Evolutionary conservation across 352 stramenopile genomes (phyloP), one percentile per base, ranked within the genome.

Genomic region (Phytophthora foliorum): DNA sequence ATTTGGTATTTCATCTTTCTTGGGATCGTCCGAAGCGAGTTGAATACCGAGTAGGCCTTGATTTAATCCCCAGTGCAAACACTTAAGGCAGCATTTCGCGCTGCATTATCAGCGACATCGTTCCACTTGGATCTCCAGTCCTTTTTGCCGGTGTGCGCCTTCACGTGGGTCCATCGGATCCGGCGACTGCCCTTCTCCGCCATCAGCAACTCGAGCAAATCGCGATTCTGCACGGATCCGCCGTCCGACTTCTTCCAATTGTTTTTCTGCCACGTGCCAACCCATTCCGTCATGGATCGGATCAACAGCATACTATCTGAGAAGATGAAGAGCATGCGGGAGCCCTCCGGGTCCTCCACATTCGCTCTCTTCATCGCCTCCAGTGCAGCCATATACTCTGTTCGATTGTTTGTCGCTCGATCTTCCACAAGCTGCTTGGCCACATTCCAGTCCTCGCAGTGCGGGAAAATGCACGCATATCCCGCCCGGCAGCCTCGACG

Each of bases 301-400:
- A 93, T 92, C n/a, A 95, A 69, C 24, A 92, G 38, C 84, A 92
- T 89, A 38, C 81, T 92, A 55, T 92, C 82, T 4, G 84, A 89
- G 59, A 90, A 95, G 27, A 95, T 95, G 36, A 74, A 91, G 13
- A 95, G 74, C 60, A 78, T 53, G 9, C 62, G 62, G 7, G 46
- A 58, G 14, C 45, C 25, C 6, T 60, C 63, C 0, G 79, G 72
- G 24, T 93, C 69, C 59, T 90, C 72, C 7, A 78, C 3, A 48
- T 95, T 93, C 7, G 83, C 84, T 29, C 80, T 77, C 63, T 89
- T 89, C 69, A 95, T 82, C 0, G 63, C 81, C 63, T 90, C 72
- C 8, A 94, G 57, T 2, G 79, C 86, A 11, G 81, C 82, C 27
- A 89, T 75, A 41, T 81, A 86, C 53, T 89, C 79, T 1, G 82